Evolutionary conservation across 2,329 filamentous ascomycete genomes (phyloP).

Genomic region (Pestalotiopsis sp.): DNA sequence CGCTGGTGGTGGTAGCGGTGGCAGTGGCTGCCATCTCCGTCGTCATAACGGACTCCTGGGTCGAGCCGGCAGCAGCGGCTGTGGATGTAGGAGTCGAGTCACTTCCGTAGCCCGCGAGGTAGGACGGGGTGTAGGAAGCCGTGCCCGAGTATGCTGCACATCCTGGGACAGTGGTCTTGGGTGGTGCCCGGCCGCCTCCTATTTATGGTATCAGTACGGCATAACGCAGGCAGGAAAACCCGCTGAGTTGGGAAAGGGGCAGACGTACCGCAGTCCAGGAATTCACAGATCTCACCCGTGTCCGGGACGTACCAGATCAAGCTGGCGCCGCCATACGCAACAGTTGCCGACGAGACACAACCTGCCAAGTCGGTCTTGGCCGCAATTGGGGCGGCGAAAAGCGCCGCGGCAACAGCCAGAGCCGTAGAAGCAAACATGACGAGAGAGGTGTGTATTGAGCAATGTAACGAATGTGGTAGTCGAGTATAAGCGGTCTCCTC

Average conservation of each 20-base stretch:
- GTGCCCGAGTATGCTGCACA: slow-evolving; percentile 60
- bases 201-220: neutral
- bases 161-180: slow-evolving; percentile 65
- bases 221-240: neutral
- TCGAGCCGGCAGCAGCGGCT: neutral
- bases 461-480: neutral
- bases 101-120: slow-evolving; percentile 38
- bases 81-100: neutral
- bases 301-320: slow-evolving; percentile 63
- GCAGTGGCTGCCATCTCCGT: neutral
- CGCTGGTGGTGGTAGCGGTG: neutral
- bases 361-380: slow-evolving; percentile 49
- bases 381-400: slow-evolving; percentile 35
- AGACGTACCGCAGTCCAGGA: slow-evolving; percentile 62
- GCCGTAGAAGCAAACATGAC: neutral
- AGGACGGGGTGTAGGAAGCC: slow-evolving; percentile 54
- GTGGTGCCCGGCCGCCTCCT: slow-evolving; percentile 62
- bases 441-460: neutral
- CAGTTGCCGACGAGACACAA: slow-evolving; percentile 42
- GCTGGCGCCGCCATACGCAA: slow-evolving; percentile 41
- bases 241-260: neutral
- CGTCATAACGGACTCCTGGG: neutral
- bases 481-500: neutral
- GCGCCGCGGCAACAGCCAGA: slow-evolving; percentile 20
- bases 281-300: slow-evolving; percentile 65